Conservation (phyloP, 2,329 filamentous ascomycete genomes). For the Phaeosphaeriaceae sp. region DNA sequence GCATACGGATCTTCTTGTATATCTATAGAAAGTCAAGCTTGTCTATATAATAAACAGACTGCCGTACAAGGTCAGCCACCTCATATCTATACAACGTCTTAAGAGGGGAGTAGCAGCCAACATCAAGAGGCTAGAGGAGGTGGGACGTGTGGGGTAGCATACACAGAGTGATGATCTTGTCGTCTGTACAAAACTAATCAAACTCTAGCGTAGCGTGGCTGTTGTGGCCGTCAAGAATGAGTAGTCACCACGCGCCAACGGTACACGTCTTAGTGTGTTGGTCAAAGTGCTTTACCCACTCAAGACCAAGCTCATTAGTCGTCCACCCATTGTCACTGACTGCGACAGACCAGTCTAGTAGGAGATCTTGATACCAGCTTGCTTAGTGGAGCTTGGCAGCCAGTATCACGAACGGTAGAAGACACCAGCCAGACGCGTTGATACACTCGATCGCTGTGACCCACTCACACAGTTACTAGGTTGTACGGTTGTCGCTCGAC, state of each 20-base stretch:
- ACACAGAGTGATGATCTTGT: conserved; percentile 50
- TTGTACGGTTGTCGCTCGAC: conserved; percentile 2
- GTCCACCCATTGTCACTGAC: conserved; percentile 45
- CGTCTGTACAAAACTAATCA: conserved; percentile 40
- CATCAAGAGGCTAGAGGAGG: conserved; percentile 17
- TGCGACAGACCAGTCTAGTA: conserved; percentile 32
- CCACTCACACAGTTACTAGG: conserved; percentile 3
- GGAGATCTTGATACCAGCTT: conserved; percentile 5
- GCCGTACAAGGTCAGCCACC: not conserved
- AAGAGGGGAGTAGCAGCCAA: conserved; percentile 1
- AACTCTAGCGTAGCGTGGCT: conserved; percentile 48
- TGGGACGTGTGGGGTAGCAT: conserved; percentile 33
- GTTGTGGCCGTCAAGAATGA: conserved; percentile 49
- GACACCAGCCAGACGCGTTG: conserved; percentile 7
- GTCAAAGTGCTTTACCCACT: conserved; percentile 48
- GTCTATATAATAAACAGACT: not conserved
- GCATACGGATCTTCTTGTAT: not conserved
- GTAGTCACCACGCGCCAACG: conserved; percentile 38
- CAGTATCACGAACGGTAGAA: conserved; percentile 17
- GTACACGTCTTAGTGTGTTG: conserved; percentile 29
- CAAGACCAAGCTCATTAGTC: conserved; percentile 41
- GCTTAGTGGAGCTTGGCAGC: not conserved
- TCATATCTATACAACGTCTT: not conserved
- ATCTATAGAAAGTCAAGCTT: not conserved
- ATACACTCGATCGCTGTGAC: conserved; percentile 9